A percentile compares a stretch with the other conserved stretches of the same genome.
phyloP scores from a whole-genome alignment of 2,329 filamentous ascomycete species.

The Thelonectria discophora region DNA sequence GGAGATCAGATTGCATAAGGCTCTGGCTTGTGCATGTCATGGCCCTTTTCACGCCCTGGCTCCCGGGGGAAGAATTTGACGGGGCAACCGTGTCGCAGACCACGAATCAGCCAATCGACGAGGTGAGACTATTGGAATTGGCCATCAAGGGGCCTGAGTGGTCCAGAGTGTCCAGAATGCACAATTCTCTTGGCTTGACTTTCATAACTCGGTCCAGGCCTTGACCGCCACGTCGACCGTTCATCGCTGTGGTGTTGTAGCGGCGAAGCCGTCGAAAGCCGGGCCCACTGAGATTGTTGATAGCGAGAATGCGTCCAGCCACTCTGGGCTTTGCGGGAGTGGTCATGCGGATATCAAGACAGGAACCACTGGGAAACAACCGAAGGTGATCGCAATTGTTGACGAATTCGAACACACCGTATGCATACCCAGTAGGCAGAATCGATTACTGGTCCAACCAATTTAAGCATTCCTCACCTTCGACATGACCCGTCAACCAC shows the following conservation, averaged over 20 bases:
- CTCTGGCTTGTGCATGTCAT: slow-evolving; percentile 34
- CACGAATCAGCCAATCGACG: slow-evolving; percentile 29
- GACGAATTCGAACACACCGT: no score
- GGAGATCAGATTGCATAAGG: slow-evolving; percentile 28
- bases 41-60: slow-evolving; percentile 36
- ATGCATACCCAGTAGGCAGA: no score
- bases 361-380: no score
- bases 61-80: slow-evolving; percentile 45
- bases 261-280: slow-evolving; percentile 12
- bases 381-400: no score
- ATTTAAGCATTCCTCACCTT: no score
- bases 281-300: neutral
- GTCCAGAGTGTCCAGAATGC: slow-evolving; percentile 21
- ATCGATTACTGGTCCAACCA: no score
- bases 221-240: slow-evolving; percentile 9
- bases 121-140: slow-evolving; percentile 36
- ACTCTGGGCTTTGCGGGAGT: no score
- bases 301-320: no score
- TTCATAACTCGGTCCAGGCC: slow-evolving; percentile 20
- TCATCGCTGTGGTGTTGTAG: slow-evolving; percentile 20
- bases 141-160: slow-evolving; percentile 24
- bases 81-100: slow-evolving; percentile 42
- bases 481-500: no score
- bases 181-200: slow-evolving; percentile 25
- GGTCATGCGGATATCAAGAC: no score